Conservation (phyloP, 2,329 filamentous ascomycete species). For the Thielaviopsis musarum region DNA sequence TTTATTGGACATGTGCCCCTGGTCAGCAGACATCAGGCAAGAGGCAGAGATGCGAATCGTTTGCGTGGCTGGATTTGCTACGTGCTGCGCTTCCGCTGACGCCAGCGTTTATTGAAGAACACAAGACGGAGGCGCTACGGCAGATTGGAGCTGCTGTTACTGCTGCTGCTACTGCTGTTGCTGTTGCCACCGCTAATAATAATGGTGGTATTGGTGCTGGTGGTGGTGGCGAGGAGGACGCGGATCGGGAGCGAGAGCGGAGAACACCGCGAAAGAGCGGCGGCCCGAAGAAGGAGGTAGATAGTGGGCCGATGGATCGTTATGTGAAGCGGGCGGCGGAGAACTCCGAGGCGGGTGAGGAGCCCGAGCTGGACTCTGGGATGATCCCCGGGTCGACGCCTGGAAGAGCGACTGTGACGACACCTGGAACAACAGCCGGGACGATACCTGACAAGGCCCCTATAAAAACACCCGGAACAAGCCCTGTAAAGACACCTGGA, state of each 20-base stretch:
- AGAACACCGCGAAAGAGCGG: background rate
- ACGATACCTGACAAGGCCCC: background rate
- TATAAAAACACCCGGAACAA: background rate
- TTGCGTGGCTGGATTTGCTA: background rate
- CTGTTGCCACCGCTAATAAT: too few species aligned
- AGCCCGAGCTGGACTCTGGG: background rate
- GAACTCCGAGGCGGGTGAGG: background rate
- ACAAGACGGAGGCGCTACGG: background rate
- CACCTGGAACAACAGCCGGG: background rate
- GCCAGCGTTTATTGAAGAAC: background rate
- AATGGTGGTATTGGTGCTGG: background rate
- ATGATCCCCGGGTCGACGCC: background rate
- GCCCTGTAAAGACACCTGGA: background rate
- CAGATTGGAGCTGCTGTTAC: background rate
- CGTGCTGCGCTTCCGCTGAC: background rate
- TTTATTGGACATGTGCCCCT: background rate
- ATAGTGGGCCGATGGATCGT: background rate
- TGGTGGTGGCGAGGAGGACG: background rate
- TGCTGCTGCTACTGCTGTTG: background rate
- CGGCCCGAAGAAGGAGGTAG: background rate
- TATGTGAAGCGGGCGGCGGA: background rate
- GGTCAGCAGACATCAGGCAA: background rate
- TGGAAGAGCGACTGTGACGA: background rate
- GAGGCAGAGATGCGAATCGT: background rate
- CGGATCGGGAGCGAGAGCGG: background rate